Percentiles rank a stretch among this genome's conserved stretches.
Conservation (phyloP, 1,139 yeast genomes). For the Pichia inconspicua region DNA sequence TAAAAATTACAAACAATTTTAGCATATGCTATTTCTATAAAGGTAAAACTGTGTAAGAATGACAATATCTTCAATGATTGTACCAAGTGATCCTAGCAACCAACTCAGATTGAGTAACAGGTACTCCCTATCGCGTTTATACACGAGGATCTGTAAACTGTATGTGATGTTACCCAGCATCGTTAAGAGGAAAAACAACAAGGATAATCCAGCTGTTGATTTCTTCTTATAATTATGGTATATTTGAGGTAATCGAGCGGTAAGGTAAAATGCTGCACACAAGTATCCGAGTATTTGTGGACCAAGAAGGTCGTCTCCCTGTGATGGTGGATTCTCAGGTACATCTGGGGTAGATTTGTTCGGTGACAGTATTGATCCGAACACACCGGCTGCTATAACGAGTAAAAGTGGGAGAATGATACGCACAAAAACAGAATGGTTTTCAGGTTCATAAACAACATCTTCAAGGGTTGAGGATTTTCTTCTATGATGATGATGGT, state of each 20-base stretch:
- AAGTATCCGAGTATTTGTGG: slow-evolving; percentile 68
- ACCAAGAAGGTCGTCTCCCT: slow-evolving; percentile 31
- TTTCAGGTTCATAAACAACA: slow-evolving; percentile 24
- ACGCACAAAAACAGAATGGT: slow-evolving; percentile 40
- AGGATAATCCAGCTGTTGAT: slow-evolving; percentile 68
- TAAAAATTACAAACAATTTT: background rate
- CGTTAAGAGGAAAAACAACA: slow-evolving; percentile 67
- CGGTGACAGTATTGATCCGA: slow-evolving; percentile 52
- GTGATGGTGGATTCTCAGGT: slow-evolving; percentile 11
- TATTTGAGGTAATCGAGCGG: slow-evolving; percentile 77
- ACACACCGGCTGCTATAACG: slow-evolving; percentile 59
- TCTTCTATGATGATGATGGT: slow-evolving; percentile 17
- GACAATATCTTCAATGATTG: slow-evolving; percentile 57
- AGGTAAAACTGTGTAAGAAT: slow-evolving; percentile 61
- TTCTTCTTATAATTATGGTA: slow-evolving; percentile 59
- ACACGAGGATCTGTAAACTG: slow-evolving; percentile 65
- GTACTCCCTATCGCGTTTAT: slow-evolving; percentile 54
- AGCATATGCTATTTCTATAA: slow-evolving; percentile 31
- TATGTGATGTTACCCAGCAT: slow-evolving; percentile 71
- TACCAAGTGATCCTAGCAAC: slow-evolving; percentile 69
- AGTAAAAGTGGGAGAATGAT: slow-evolving; percentile 54
- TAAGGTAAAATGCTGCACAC: slow-evolving; percentile 62
- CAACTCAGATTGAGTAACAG: slow-evolving; percentile 59
- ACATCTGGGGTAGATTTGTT: slow-evolving; percentile 12
- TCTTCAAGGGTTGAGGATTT: slow-evolving; percentile 26